These are phyloP conservation scores for Psilocybe cubensis DNA, from an alignment of 768 basidiomycete genomes.

Conservation along the genomic window DNA sequence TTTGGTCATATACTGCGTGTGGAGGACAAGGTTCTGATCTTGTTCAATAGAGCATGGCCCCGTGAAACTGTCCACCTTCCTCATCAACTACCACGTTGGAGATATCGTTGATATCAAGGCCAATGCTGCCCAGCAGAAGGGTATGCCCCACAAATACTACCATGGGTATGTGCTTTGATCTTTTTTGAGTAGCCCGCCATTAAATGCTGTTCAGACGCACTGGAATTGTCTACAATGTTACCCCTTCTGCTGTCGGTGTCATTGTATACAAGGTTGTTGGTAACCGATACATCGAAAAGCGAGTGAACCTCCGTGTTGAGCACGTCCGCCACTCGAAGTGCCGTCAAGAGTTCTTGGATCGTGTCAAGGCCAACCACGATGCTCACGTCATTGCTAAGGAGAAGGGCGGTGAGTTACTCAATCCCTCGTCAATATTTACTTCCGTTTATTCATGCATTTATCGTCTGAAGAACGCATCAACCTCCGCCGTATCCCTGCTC, in stretches of 20 bases:
- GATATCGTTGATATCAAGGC: conserved; percentile 99
- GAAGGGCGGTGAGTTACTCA: conserved; percentile 74
- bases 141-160: conserved; percentile 99
- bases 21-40: conserved; percentile 13
- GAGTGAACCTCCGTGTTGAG: conserved; percentile 97
- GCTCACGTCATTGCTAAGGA: conserved; percentile 86
- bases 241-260: conserved; percentile 91
- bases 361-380: conserved; percentile 90
- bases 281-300: conserved; percentile 99
- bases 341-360: conserved; percentile 95
- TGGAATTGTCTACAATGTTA: conserved; percentile 98
- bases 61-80: conserved; percentile 89
- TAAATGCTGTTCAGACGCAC: conserved; percentile 68
- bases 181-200: not conserved
- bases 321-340: conserved; percentile 97
- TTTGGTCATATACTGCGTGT: conserved; percentile 11
- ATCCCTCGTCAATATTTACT: not conserved
- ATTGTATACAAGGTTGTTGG: conserved; percentile 99
- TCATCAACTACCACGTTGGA: conserved; percentile 91
- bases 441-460: not conserved
- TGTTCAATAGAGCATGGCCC: conserved; percentile 78
- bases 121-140: conserved; percentile 98
- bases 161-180: conserved; percentile 75
- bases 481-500: conserved; percentile 84
- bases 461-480: conserved; percentile 66